Conservation (phyloP, 2,329 filamentous ascomycete genomes). For the Lachnellula willkommii region DNA sequence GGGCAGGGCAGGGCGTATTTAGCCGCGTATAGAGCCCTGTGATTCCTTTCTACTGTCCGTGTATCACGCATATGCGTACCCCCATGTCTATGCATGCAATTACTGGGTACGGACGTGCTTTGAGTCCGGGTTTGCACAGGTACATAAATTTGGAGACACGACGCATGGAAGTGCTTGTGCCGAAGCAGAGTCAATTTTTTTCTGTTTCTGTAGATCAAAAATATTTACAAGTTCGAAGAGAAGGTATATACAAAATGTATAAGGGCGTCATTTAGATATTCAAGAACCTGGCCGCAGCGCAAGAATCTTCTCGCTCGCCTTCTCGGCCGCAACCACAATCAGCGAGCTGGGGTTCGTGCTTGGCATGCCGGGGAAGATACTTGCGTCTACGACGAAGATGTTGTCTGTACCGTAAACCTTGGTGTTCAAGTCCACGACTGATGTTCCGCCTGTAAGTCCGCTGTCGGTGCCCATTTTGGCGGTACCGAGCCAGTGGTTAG, state of each 20-base stretch:
- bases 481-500: conserved; percentile 44
- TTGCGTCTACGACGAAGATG: conserved; percentile 62
- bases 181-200: too few relatives aligned
- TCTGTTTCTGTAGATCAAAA: too few relatives aligned
- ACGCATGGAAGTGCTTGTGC: too few relatives aligned
- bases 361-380: conserved; percentile 63
- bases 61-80: too few relatives aligned
- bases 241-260: not conserved
- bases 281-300: conserved; percentile 7
- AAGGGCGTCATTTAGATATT: conserved; percentile 6
- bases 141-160: too few relatives aligned
- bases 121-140: too few relatives aligned
- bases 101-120: too few relatives aligned
- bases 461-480: conserved; percentile 54
- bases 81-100: too few relatives aligned
- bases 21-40: too few relatives aligned
- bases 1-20: too few relatives aligned
- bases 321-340: conserved; percentile 59
- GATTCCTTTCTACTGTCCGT: too few relatives aligned
- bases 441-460: conserved; percentile 42
- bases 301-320: conserved; percentile 32
- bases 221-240: not conserved
- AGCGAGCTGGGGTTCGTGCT: conserved; percentile 63
- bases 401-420: conserved; percentile 65
- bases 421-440: conserved; percentile 58